phyloP scores from a whole-genome alignment of 2,329 filamentous ascomycete species.

The Penicillium frequentans region DNA sequence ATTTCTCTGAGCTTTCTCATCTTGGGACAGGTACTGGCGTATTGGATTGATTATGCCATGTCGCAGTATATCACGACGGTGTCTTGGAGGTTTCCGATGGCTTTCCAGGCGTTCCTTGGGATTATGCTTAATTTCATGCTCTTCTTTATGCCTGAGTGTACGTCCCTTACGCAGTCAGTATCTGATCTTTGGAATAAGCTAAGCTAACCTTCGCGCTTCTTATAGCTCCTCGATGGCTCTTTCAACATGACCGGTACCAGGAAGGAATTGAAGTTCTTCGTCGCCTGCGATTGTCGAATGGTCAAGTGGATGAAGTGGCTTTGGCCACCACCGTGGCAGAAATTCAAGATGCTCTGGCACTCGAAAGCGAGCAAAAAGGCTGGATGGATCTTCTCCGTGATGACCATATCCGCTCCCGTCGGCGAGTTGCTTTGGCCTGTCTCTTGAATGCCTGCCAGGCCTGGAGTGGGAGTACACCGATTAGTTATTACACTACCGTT shows the following conservation, averaged over 20 bases:
- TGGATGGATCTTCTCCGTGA: slow-evolving; percentile 19
- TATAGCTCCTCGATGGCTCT: slow-evolving; percentile 24
- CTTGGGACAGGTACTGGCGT: slow-evolving; percentile 20
- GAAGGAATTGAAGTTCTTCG: slow-evolving; percentile 21
- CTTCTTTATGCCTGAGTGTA: slow-evolving; percentile 24
- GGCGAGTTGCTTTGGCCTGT: slow-evolving; percentile 13
- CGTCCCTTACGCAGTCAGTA: background rate
- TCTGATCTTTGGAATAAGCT: background rate
- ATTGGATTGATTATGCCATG: slow-evolving; percentile 26
- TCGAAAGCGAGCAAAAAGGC: slow-evolving; percentile 13
- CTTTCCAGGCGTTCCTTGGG: slow-evolving; percentile 15
- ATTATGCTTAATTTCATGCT: slow-evolving; percentile 16
- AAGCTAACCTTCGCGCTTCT: background rate
- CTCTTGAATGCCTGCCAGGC: slow-evolving; percentile 21
- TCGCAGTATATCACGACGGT: slow-evolving; percentile 21
- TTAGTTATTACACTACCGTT: slow-evolving; percentile 30
- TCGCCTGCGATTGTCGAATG: slow-evolving; percentile 12
- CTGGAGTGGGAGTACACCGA: slow-evolving; percentile 26
- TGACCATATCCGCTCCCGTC: slow-evolving; percentile 10
- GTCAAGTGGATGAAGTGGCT: slow-evolving; percentile 16
- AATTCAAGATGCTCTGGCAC: slow-evolving; percentile 7
- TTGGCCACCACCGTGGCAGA: slow-evolving; percentile 14
- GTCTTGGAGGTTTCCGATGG: slow-evolving; percentile 27
- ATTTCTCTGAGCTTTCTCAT: slow-evolving; percentile 22
- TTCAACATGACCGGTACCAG: slow-evolving; percentile 14